phyloP scores from a whole-genome alignment of 108 stramenopile genomes.

The Nitzschia inconspicua region DNA sequence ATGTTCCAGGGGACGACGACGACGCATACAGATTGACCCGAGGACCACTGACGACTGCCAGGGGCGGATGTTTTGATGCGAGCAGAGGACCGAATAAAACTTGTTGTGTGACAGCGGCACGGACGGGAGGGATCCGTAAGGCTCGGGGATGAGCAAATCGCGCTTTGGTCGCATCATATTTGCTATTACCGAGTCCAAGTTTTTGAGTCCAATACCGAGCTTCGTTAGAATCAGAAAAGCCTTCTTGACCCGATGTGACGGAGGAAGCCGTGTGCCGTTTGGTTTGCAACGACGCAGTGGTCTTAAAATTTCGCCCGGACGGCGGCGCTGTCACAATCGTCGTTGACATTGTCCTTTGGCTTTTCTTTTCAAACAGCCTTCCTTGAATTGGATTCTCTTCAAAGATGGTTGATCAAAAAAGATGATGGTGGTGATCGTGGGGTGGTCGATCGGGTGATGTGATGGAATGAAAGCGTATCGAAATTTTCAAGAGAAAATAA shows the following conservation, averaged over 20 bases:
- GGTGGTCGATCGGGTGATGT: too few relatives aligned
- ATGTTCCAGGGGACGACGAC: slow-evolving; percentile 13
- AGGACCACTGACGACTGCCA: slow-evolving; percentile 72
- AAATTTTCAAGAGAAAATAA: too few relatives aligned
- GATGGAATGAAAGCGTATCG: too few relatives aligned
- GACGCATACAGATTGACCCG: slow-evolving; percentile 70
- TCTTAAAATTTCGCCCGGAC: slow-evolving; percentile 28
- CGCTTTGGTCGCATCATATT: slow-evolving; percentile 5
- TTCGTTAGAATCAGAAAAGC: slow-evolving; percentile 37
- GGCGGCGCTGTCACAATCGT: slow-evolving; percentile 12
- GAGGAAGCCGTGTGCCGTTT: slow-evolving; percentile 28
- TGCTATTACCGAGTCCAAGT: slow-evolving; percentile 35
- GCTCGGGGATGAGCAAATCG: slow-evolving; percentile 34
- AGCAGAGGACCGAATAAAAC: slow-evolving; percentile 41
- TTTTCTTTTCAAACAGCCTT: too few relatives aligned
- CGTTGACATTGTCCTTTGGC: slow-evolving; percentile 1
- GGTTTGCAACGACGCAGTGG: slow-evolving; percentile 34
- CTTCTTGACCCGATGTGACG: slow-evolving; percentile 25
- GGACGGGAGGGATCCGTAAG: slow-evolving; percentile 20
- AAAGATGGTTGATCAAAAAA: too few relatives aligned
- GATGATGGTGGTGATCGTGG: too few relatives aligned
- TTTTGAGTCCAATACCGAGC: slow-evolving; percentile 54
- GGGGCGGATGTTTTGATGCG: slow-evolving; percentile 15
- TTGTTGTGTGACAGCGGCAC: slow-evolving; percentile 29
- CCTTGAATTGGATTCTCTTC: too few relatives aligned